Evolutionary conservation across 2,329 filamentous ascomycete species (phyloP).

Genomic region (Calonectria pauciramosa): DNA sequence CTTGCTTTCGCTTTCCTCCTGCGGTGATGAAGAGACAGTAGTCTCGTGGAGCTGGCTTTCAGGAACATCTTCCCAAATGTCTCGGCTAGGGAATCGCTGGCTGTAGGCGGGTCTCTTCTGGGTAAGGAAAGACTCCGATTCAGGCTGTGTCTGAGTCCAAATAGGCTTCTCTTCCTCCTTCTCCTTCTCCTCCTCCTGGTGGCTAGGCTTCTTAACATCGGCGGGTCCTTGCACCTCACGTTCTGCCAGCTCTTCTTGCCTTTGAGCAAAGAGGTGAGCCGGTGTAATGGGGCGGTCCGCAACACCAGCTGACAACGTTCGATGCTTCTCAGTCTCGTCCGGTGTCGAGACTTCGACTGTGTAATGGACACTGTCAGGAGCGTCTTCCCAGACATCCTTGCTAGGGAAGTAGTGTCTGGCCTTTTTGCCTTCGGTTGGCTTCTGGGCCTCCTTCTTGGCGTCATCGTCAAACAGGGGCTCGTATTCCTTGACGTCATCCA

Average conservation of each 20-base stretch:
- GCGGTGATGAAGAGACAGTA: constrained; percentile 67
- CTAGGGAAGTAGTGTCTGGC: constrained; percentile 85
- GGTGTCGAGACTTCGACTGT: constrained; percentile 89
- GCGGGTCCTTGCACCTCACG: constrained; percentile 57
- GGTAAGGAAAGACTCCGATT: constrained; percentile 59
- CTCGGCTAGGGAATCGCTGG: constrained; percentile 88
- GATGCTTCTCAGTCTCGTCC: constrained; percentile 60
- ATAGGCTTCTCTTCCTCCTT: constrained; percentile 52
- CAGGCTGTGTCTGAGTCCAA: constrained; percentile 61
- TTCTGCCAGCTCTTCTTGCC: constrained; percentile 75
- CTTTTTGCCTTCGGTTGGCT: constrained; percentile 60
- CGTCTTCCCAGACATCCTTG: constrained; percentile 97
- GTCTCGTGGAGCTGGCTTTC: constrained; percentile 86
- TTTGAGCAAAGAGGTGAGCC: constrained; percentile 75
- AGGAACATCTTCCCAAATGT: constrained; percentile 95
- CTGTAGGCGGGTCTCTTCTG: constrained; percentile 69
- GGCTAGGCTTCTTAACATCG: constrained; percentile 44
- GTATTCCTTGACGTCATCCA: constrained; percentile 93
- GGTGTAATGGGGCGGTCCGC: constrained; percentile 65
- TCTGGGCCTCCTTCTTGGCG: constrained; percentile 64
- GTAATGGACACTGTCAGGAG: constrained; percentile 85
- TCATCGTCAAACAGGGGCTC: constrained; percentile 94
- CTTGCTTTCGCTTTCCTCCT: constrained; percentile 46
- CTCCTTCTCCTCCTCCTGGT: neutral
- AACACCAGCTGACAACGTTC: constrained; percentile 48